These are phyloP conservation scores for Microbotryum saponariae DNA, from an alignment of 1,284 basidiomycete species.

Conservation along the genomic window DNA sequence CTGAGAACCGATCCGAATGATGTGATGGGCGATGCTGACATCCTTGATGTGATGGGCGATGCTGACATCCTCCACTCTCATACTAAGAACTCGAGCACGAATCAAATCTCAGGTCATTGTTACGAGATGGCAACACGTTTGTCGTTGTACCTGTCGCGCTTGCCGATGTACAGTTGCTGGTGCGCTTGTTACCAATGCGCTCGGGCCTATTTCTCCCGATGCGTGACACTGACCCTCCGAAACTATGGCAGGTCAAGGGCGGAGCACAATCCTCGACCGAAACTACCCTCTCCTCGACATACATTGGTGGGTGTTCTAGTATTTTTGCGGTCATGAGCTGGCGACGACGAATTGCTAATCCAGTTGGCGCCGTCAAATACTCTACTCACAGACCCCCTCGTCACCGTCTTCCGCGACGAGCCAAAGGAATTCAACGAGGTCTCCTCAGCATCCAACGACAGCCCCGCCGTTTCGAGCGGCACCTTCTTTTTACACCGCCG, in stretches of 20 bases:
- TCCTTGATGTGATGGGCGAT: no score
- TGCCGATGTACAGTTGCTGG: constrained; percentile 18
- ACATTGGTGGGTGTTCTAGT: constrained; percentile 11
- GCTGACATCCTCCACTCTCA: no score
- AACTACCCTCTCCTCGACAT: constrained; percentile 9
- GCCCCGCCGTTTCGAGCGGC: constrained; percentile 5
- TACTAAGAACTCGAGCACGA: no score
- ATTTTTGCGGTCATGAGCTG: no score
- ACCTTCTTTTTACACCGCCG: not conserved
- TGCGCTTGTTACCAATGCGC: not conserved
- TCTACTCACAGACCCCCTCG: constrained; percentile 11
- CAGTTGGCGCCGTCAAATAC: no score
- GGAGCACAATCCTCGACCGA: constrained; percentile 1
- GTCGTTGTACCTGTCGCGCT: constrained; percentile 17
- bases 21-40: no score
- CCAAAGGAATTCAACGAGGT: not conserved
- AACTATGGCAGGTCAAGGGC: constrained; percentile 4
- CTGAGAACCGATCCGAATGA: no score
- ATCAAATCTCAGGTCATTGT: no score
- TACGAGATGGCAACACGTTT: constrained; percentile 11
- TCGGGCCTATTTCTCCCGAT: no score
- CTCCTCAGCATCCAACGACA: constrained; percentile 10
- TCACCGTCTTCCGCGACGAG: constrained; percentile 10
- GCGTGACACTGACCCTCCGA: not conserved
- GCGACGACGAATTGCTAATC: not conserved